Base-by-base conservation (phyloP, 805 yeast genomes). In the Priceomyces castillae region DNA sequence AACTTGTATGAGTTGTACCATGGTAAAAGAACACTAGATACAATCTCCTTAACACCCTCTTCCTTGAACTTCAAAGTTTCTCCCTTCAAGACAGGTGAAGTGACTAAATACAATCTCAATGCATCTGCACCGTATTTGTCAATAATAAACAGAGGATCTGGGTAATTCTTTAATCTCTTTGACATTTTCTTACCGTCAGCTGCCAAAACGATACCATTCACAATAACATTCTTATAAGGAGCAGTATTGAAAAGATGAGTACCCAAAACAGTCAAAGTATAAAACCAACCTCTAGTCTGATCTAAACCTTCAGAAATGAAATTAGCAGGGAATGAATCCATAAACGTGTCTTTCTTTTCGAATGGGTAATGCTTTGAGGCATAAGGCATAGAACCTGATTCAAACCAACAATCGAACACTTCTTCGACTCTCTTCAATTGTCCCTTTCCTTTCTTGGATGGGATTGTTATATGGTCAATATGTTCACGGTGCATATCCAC, bases 251-350 rank as follows among this genome's bases (percentile, higher is more conserved):
- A 94, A 57, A 94, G 73, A 58, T 92, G 97, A 45, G 96, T 88
- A 66, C 98, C 99, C 59, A 94, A 77, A 18, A 94, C 97, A 37
- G 95, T 84, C 65, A 94, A 77, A 41, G 99, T 94, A 70, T 94
- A 94, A 73, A 94, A 94, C 99, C 99, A 94, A 64, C 99, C 99
- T 81, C 99, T 88, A 46, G 99, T 94, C 76, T 94, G 99, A 72
- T 94, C 99, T 57, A 94, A 80, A 72, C 99, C 99, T 77, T 94
- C 99, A 47, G 97, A 85, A 58, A 94, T 94, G 70, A 94, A 94
- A 68, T 94, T 92, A 36, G 96, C 99, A 37, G 99, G 99, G 83
- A 88, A 95, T 38, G 86, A 78, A 44, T 77, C 64, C 30, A 71
- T 60, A 71, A 92, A 92, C 38, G 65, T 65, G 12, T 87, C 90